Evolutionary conservation across 192 early-diverging fungal genomes (phyloP).

Genomic region (Anaeromyces robustus): DNA sequence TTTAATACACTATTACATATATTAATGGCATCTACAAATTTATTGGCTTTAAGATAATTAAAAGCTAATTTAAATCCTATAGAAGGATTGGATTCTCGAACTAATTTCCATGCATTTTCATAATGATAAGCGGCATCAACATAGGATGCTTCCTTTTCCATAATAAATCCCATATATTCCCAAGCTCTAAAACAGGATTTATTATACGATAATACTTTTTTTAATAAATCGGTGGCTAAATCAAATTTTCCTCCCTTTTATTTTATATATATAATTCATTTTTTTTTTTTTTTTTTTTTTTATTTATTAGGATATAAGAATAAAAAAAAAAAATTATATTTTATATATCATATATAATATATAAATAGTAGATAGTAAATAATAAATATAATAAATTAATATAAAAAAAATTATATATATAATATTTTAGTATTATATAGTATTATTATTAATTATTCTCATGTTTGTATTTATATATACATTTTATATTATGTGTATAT

Average conservation of each 20-base stretch:
- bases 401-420: too few species aligned
- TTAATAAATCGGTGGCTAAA: conserved; percentile 31
- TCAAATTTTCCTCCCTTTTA: conserved; percentile 33
- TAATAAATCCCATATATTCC: conserved; percentile 38
- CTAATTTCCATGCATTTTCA: conserved; percentile 26
- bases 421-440: too few species aligned
- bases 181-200: conserved; percentile 28
- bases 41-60: conserved; percentile 34
- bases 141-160: conserved; percentile 34
- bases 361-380: too few species aligned
- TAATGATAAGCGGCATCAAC: conserved; percentile 31
- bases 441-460: too few species aligned
- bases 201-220: conserved; percentile 17
- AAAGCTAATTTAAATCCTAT: conserved; percentile 40
- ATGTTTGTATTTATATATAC: too few species aligned
- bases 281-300: too few species aligned
- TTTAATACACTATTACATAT: conserved; percentile 27
- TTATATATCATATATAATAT: too few species aligned
- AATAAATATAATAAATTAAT: too few species aligned
- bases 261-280: too few species aligned
- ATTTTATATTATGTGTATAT: too few species aligned
- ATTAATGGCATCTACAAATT: conserved; percentile 30
- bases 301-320: too few species aligned
- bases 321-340: too few species aligned
- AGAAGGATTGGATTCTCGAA: conserved; percentile 22